Evolutionary conservation across 108 stramenopile genomes (phyloP).

Genomic region (Mediolabrus comicus): DNA sequence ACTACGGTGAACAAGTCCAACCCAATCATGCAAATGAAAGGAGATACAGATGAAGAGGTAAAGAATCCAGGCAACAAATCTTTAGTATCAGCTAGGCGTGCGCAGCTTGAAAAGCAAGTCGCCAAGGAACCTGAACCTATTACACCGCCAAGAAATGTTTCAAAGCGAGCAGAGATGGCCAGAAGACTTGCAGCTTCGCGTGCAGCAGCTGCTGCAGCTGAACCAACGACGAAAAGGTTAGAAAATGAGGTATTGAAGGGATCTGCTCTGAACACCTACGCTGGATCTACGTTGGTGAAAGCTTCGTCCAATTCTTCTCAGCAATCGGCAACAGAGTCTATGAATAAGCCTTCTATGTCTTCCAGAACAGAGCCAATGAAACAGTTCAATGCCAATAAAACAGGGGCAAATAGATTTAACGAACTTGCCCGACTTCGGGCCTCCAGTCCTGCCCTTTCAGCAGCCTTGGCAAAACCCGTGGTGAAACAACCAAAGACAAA

Average conservation of each 20-base stretch:
- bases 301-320: no score
- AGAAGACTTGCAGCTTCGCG: background rate
- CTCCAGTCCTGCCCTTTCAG: background rate
- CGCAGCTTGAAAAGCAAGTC: background rate
- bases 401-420: background rate
- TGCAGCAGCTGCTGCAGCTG: background rate
- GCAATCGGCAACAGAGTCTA: no score
- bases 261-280: background rate
- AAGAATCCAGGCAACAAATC: no score
- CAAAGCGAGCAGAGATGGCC: background rate
- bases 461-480: background rate
- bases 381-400: background rate
- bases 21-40: background rate
- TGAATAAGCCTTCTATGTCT: background rate
- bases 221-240: background rate
- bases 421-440: background rate
- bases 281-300: background rate
- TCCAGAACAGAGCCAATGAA: background rate
- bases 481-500: background rate
- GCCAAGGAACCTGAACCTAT: no score
- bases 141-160: background rate
- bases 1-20: background rate
- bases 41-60: background rate
- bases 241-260: background rate
- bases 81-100: no score